phyloP scores from a whole-genome alignment of 78 protist species.

The Monosiga brevicollis region DNA sequence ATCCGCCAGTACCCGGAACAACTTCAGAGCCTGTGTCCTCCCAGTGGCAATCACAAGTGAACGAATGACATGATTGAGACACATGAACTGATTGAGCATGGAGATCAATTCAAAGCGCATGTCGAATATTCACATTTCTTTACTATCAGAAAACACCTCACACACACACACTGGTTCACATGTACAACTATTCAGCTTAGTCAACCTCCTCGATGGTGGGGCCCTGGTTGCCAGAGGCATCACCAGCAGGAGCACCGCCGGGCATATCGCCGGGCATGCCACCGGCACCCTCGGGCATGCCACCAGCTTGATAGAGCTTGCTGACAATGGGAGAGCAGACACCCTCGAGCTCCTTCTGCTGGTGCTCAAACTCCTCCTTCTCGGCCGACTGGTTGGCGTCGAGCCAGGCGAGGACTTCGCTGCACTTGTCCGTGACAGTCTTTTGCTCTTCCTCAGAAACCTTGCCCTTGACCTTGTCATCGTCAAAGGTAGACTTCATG shows the following conservation, averaged over 20 bases:
- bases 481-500: conserved; percentile 5
- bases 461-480: conserved; percentile 9
- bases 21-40: too few relatives aligned
- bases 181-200: too few relatives aligned
- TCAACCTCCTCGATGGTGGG: conserved; percentile 15
- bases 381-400: conserved; percentile 26
- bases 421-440: not conserved
- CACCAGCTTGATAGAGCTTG: conserved; percentile 68
- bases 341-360: conserved; percentile 76
- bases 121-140: too few relatives aligned
- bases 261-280: conserved; percentile 43
- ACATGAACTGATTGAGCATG: too few relatives aligned
- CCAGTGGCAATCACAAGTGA: too few relatives aligned
- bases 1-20: too few relatives aligned
- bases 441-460: conserved; percentile 26
- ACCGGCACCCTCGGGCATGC: conserved; percentile 61
- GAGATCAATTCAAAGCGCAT: too few relatives aligned
- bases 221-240: not conserved
- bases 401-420: conserved; percentile 39
- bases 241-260: not conserved
- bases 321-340: conserved; percentile 79
- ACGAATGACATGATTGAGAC: too few relatives aligned
- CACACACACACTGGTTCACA: too few relatives aligned
- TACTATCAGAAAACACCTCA: too few relatives aligned
- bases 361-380: conserved; percentile 69